A percentile compares a stretch with the other conserved stretches of the same genome.
Evolutionary conservation across 306 rosid genomes (phyloP).

Genomic region (Trifolium subterraneum): DNA sequence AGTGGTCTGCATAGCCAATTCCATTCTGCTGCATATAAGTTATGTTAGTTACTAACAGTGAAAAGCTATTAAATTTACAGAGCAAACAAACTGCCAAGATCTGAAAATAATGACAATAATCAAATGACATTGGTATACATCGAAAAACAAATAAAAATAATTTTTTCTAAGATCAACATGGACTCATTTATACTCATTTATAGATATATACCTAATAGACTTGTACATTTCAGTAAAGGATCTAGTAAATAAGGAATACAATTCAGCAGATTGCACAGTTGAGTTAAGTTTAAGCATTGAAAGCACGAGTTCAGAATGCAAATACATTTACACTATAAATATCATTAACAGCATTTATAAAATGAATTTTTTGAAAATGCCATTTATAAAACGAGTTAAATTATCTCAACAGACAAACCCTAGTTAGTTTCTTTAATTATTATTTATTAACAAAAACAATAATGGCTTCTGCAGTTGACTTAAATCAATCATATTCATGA

Average conservation of each 20-base stretch:
- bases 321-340: slow-evolving; percentile 15
- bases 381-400: slow-evolving; percentile 20
- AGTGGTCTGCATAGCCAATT: slow-evolving; percentile 53
- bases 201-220: slow-evolving; percentile 7
- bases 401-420: slow-evolving; percentile 31
- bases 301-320: background rate
- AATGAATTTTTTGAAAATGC: too few relatives aligned
- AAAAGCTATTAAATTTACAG: slow-evolving; percentile 13
- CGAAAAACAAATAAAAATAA: background rate
- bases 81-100: slow-evolving; percentile 21
- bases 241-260: slow-evolving; percentile 22
- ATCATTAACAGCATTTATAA: slow-evolving; percentile 18
- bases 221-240: background rate
- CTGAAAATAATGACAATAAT: slow-evolving; percentile 25
- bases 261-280: slow-evolving; percentile 17
- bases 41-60: slow-evolving; percentile 31
- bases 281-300: slow-evolving; percentile 7
- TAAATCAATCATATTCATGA: slow-evolving; percentile 37
- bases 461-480: slow-evolving; percentile 16
- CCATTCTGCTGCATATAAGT: slow-evolving; percentile 58
- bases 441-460: slow-evolving; percentile 22
- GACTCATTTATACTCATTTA: background rate
- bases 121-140: slow-evolving; percentile 19
- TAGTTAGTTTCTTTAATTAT: background rate
- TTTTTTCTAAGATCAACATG: slow-evolving; percentile 13